A percentile compares a stretch with the other conserved stretches of the same genome.
Conservation (phyloP, 73 alveolate genomes). For the Paramecium sexaurelia region DNA sequence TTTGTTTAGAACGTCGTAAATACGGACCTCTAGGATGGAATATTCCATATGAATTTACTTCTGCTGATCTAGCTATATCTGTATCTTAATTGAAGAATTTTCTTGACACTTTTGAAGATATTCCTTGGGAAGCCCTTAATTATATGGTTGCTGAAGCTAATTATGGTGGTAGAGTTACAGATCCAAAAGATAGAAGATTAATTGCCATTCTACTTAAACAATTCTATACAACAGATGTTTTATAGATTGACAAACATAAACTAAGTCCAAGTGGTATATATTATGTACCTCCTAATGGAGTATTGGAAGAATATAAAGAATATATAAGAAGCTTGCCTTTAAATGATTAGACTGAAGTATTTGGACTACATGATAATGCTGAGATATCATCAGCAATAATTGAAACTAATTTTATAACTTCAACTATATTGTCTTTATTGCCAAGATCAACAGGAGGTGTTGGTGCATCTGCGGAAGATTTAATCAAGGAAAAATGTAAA, state of each 20-base stretch:
- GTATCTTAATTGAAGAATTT: slow-evolving; percentile 91
- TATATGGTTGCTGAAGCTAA: slow-evolving; percentile 99
- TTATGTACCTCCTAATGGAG: slow-evolving; percentile 92
- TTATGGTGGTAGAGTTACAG: slow-evolving; percentile 99
- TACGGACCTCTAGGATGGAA: slow-evolving; percentile 99
- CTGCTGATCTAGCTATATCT: slow-evolving; percentile 76
- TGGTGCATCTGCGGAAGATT: slow-evolving; percentile 96
- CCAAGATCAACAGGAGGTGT: slow-evolving; percentile 96
- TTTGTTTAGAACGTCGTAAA: slow-evolving; percentile 99
- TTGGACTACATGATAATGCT: slow-evolving; percentile 99
- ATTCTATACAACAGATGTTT: slow-evolving; percentile 94
- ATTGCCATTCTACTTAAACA: slow-evolving; percentile 87
- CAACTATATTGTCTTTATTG: slow-evolving; percentile 90
- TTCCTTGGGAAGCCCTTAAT: slow-evolving; percentile 98
- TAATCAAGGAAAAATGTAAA: slow-evolving; percentile 87
- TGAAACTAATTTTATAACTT: slow-evolving; percentile 89
- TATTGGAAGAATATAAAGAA: slow-evolving; percentile 82
- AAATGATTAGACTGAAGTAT: slow-evolving; percentile 97
- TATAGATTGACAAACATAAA: slow-evolving; percentile 91
- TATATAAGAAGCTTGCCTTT: slow-evolving; percentile 89
- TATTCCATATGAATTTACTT: slow-evolving; percentile 99
- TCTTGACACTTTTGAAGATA: slow-evolving; percentile 91
- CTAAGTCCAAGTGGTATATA: slow-evolving; percentile 78
- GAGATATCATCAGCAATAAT: slow-evolving; percentile 98
- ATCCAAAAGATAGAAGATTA: slow-evolving; percentile 98